A percentile compares a stretch with the other conserved stretches of the same genome.
Conservation (phyloP, 2,329 filamentous ascomycete species). For the Nothopassalora personata region DNA sequence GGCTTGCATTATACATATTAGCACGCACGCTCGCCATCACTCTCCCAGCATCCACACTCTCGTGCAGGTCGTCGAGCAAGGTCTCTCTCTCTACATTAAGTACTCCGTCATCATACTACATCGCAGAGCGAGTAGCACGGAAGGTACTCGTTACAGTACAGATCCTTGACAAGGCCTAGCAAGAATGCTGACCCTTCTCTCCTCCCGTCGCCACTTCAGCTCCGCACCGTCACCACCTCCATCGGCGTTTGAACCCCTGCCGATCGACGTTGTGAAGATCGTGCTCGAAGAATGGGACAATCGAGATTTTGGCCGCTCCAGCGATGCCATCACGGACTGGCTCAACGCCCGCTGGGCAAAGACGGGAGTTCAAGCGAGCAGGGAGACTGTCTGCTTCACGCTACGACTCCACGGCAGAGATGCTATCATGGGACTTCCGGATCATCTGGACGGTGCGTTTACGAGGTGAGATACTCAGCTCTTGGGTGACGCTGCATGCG, state of each 20-base stretch:
- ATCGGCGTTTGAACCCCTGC: not conserved
- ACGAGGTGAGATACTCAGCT: not conserved
- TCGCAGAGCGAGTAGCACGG: too few species aligned
- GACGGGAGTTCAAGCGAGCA: slow-evolving; percentile 21
- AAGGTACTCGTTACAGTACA: too few species aligned
- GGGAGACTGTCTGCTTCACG: slow-evolving; percentile 23
- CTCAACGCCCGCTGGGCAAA: slow-evolving; percentile 27
- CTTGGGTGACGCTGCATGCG: not conserved
- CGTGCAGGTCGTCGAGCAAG: too few species aligned
- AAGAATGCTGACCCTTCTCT: not conserved
- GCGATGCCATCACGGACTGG: slow-evolving; percentile 27
- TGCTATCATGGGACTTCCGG: slow-evolving; percentile 18
- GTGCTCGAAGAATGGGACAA: slow-evolving; percentile 21
- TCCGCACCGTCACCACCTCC: not conserved
- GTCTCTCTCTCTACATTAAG: too few species aligned
- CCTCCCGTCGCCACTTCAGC: not conserved
- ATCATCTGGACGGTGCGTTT: slow-evolving; percentile 15
- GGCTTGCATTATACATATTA: too few species aligned
- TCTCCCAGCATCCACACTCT: too few species aligned
- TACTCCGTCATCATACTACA: too few species aligned
- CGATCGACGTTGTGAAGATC: slow-evolving; percentile 2
- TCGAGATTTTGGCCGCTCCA: slow-evolving; percentile 16
- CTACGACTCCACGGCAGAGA: slow-evolving; percentile 16
- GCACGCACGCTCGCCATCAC: too few species aligned
- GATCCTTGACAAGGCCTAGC: too few species aligned